A percentile compares a stretch with the other conserved stretches of the same genome.
phyloP scores from a whole-genome alignment of 495 filamentous ascomycete species.

The Penicillium canescens region DNA sequence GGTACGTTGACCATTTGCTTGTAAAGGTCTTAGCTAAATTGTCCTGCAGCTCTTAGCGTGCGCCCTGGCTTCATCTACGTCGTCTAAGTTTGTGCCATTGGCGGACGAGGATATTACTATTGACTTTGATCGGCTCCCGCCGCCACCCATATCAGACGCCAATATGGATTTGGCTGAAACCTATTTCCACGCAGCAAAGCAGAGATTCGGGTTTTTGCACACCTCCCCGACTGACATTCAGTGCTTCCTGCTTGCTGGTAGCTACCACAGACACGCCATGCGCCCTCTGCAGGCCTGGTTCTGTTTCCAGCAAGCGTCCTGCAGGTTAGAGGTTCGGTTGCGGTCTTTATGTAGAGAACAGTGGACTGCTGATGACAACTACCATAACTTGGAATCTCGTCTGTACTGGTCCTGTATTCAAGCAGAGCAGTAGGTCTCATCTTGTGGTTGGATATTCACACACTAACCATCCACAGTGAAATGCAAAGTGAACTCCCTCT shows the following conservation, averaged over 20 bases:
- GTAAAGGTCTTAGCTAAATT: constrained; percentile 2
- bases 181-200: constrained; percentile 30
- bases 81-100: constrained; percentile 14
- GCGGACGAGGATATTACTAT: constrained; percentile 7
- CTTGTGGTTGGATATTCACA: neutral
- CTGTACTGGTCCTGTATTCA: constrained; percentile 33
- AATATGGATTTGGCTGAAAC: constrained; percentile 24
- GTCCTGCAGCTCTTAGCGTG: constrained; percentile 24
- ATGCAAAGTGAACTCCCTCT: constrained; percentile 28
- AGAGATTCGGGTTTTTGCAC: constrained; percentile 24
- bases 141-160: constrained; percentile 19
- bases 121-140: constrained; percentile 20
- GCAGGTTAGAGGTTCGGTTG: constrained; percentile 28
- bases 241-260: constrained; percentile 28
- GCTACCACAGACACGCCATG: constrained; percentile 24
- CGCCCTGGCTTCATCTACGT: constrained; percentile 22
- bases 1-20: constrained; percentile 13
- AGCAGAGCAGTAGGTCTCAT: constrained; percentile 23
- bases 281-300: constrained; percentile 30
- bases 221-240: constrained; percentile 28
- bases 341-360: constrained; percentile 24
- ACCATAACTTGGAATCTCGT: constrained; percentile 27
- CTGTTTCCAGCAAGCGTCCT: constrained; percentile 31
- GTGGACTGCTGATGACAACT: constrained; percentile 24
- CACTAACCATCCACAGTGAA: constrained; percentile 17